Conservation (phyloP, 306 rosid genomes). For the Rosa chinensis region DNA sequence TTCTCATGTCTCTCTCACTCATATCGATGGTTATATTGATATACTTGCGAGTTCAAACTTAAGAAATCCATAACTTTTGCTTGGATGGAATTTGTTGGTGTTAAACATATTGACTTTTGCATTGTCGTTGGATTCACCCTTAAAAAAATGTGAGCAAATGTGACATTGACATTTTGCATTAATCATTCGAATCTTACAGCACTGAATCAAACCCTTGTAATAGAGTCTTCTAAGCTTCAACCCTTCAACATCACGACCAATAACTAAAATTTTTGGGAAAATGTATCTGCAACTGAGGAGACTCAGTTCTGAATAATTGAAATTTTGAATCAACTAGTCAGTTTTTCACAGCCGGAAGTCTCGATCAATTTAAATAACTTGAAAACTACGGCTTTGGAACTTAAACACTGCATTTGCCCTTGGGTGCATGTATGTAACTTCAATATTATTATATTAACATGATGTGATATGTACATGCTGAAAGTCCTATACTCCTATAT, state of each 20-base stretch:
- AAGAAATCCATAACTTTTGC: neutral
- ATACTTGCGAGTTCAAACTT: neutral
- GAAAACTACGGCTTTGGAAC: neutral
- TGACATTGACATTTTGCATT: neutral
- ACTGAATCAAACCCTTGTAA: neutral
- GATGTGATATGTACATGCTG: neutral
- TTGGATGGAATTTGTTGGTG: constrained; percentile 1
- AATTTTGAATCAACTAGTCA: neutral
- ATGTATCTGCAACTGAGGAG: neutral
- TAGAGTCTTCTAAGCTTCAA: neutral
- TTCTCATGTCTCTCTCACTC: constrained; percentile 34
- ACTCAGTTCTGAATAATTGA: neutral
- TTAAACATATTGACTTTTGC: neutral
- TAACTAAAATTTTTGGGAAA: neutral
- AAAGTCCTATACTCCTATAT: neutral
- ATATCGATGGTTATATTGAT: constrained; percentile 42
- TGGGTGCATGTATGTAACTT: neutral
- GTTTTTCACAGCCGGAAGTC: neutral
- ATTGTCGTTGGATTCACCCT: neutral
- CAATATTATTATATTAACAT: no score
- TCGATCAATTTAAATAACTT: neutral
- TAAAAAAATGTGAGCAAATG: neutral
- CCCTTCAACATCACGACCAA: neutral
- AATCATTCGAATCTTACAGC: neutral
- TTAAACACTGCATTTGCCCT: neutral